Evolutionary conservation across 495 filamentous ascomycete species (phyloP), one percentile per base, ranked within the genome.

Genomic region (Penicillium canescens): DNA sequence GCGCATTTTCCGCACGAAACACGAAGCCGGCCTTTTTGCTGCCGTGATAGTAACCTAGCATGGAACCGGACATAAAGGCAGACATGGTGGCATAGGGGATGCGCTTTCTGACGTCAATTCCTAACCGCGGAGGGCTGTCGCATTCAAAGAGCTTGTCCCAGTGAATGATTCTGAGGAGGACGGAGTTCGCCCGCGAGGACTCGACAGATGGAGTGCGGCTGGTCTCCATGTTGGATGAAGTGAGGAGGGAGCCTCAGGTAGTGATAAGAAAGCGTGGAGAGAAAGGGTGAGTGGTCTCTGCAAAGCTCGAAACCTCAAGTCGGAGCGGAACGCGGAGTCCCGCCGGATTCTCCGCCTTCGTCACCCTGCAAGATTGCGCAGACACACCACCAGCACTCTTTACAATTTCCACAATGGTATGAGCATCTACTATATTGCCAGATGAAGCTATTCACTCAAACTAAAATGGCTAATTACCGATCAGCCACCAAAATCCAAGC

Each of bases 1-100:
- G 94, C 18, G 94, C 89, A 63, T 98, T 95, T 72, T 98, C 89
- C 48, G 94, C 94, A 46, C 93, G 88, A 71, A 97, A 98, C 43
- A 85, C 84, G 36, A 96, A 78, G 33, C 85, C 84, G 13, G 90
- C 83, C 57, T 75, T 83, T 66, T 83, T 83, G 66, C 84, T 84
- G 35, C 89, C 91, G 37, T 94, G 82, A 6, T 82, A 78, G 5
- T 85, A 70, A 35, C 94, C 94, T 33, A 98, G 75, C 14, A 66
- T 66, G 52, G 86, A 67, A 14, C 92, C 93, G 26, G 84, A 72
- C 14, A 81, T 37, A 62, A 89, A 86, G 12, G 85, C 83, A 4
- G 82, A 66, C 8, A 76, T 37, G 3, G 80, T 72, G 14, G 82
- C 81, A 43, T 86, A 71, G 20, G 85, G 82, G 21, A 96, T 74